A percentile compares a stretch with the other conserved stretches of the same genome.
Conservation (phyloP, 495 filamentous ascomycete genomes). For the Parathielavia appendiculata region DNA sequence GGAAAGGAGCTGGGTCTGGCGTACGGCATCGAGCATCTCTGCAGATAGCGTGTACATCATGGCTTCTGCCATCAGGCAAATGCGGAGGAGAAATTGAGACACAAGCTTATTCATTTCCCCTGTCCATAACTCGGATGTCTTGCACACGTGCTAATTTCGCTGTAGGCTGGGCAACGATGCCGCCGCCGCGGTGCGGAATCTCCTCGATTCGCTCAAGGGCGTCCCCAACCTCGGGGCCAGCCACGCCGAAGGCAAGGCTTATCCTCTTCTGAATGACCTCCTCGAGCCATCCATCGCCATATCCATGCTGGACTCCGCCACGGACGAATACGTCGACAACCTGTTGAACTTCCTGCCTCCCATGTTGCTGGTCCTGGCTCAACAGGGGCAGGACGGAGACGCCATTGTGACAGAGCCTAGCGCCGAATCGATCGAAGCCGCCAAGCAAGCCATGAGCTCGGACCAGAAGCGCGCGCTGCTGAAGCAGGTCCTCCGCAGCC, state of each 20-base stretch:
- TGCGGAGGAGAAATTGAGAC: slow-evolving; percentile 23
- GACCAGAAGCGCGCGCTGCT: slow-evolving; percentile 78
- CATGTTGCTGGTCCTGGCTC: slow-evolving; percentile 59
- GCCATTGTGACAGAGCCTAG: slow-evolving; percentile 52
- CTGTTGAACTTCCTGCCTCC: slow-evolving; percentile 73
- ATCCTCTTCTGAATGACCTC: slow-evolving; percentile 82
- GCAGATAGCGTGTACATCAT: slow-evolving; percentile 32
- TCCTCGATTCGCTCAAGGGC: slow-evolving; percentile 76
- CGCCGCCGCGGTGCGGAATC: slow-evolving; percentile 72
- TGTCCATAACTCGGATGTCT: not conserved
- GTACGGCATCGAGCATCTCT: slow-evolving; percentile 14
- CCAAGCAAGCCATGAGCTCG: slow-evolving; percentile 65
- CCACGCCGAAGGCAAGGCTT: slow-evolving; percentile 55
- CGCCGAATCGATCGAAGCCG: slow-evolving; percentile 60
- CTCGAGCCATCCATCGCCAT: slow-evolving; percentile 71
- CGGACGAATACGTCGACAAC: slow-evolving; percentile 60
- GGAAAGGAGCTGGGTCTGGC: slow-evolving; percentile 15
- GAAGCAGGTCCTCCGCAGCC: slow-evolving; percentile 76
- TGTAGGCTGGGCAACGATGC: slow-evolving; percentile 46
- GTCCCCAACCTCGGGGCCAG: slow-evolving; percentile 38
- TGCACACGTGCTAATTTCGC: slow-evolving; percentile 30
- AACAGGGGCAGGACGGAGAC: slow-evolving; percentile 51
- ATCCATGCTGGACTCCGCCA: slow-evolving; percentile 64
- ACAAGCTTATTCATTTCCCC: slow-evolving; percentile 14
- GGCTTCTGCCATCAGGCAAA: slow-evolving; percentile 16